Evolutionary conservation across 345 rosid species (phyloP).

Genomic region (Salix purpurea): DNA sequence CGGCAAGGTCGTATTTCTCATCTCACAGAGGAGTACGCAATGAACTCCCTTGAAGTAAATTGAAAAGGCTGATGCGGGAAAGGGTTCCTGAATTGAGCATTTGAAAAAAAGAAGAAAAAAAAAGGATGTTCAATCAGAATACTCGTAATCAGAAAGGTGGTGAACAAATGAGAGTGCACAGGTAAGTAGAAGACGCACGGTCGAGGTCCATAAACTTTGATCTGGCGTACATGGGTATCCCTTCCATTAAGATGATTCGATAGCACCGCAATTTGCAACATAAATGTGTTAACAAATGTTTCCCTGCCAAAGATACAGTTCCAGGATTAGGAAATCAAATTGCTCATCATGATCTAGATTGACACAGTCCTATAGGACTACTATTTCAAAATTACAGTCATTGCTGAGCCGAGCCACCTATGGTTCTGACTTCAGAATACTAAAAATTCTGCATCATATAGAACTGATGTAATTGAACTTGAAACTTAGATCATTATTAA

Average conservation of each 20-base stretch:
- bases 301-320: constrained; percentile 49
- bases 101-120: neutral
- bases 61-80: constrained; percentile 83
- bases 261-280: constrained; percentile 78
- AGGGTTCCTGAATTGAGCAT: constrained; percentile 53
- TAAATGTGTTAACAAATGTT: constrained; percentile 81
- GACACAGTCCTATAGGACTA: neutral
- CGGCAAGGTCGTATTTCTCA: constrained; percentile 23
- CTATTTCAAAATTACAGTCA: neutral
- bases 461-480: neutral
- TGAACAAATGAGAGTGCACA: neutral
- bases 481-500: neutral
- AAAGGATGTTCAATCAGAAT: neutral
- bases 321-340: neutral
- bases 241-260: constrained; percentile 87
- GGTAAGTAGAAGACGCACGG: constrained; percentile 35
- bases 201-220: constrained; percentile 85
- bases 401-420: neutral
- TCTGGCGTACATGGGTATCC: constrained; percentile 86
- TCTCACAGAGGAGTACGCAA: constrained; percentile 64
- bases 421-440: neutral
- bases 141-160: neutral
- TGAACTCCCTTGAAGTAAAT: constrained; percentile 77
- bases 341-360: too few relatives aligned
- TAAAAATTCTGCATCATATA: neutral